Conservation (phyloP, 169 alveolate genomes). For the Eimeria zaria region DNA sequence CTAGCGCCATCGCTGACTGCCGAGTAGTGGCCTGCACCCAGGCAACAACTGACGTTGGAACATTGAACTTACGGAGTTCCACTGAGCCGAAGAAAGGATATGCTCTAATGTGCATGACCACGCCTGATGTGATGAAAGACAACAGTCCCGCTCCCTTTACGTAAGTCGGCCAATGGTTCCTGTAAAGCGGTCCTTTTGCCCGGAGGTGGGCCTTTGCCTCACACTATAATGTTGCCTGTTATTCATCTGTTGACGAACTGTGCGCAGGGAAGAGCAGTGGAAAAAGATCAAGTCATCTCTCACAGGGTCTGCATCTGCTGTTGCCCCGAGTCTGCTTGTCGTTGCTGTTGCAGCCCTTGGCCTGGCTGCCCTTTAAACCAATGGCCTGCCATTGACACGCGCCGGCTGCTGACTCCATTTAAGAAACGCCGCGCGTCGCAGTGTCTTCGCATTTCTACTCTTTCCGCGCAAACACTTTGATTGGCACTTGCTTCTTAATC, state of each 20-base stretch:
- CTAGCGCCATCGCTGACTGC: neutral
- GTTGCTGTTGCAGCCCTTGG: neutral
- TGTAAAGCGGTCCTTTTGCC: neutral
- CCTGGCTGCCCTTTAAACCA: neutral
- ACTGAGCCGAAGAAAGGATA: neutral
- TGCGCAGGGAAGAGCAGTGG: constrained; percentile 7
- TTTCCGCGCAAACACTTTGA: neutral
- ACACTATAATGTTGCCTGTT: neutral
- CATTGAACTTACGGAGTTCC: too few relatives aligned
- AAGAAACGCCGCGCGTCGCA: neutral
- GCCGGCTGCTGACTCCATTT: neutral
- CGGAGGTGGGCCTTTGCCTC: neutral
- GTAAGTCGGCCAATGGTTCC: neutral
- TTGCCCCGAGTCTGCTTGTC: constrained; percentile 1
- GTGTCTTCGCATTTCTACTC: neutral
- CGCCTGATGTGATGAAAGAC: neutral
- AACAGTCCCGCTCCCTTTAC: neutral
- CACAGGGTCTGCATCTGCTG: neutral
- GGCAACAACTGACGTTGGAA: too few relatives aligned
- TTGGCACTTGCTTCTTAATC: too few relatives aligned
- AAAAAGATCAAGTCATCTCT: neutral
- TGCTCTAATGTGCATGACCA: neutral
- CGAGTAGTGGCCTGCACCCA: neutral
- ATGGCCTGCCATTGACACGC: neutral
- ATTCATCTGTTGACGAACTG: neutral